These are phyloP conservation scores for Luffa acutangula DNA, from an alignment of 306 rosid species.

Conservation along the genomic window DNA sequence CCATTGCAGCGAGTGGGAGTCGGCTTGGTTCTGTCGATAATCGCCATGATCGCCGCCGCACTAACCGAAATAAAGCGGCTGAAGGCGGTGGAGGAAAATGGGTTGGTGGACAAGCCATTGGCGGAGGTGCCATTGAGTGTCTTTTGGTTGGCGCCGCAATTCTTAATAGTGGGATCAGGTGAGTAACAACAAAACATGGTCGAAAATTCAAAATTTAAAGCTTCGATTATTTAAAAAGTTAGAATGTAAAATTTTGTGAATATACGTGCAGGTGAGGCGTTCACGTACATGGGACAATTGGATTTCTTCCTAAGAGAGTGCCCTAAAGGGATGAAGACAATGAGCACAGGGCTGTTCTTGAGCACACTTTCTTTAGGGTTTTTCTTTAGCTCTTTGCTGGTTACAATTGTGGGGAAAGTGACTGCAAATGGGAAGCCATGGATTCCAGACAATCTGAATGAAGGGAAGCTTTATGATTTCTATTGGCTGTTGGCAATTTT, in stretches of 20 bases:
- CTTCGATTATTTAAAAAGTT: not conserved
- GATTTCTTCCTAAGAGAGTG: constrained; percentile 77
- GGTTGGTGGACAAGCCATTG: not conserved
- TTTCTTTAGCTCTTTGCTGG: constrained; percentile 63
- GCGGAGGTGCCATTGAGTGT: constrained; percentile 28
- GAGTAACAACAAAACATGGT: constrained; percentile 9
- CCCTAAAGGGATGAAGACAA: constrained; percentile 84
- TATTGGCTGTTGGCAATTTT: constrained; percentile 72
- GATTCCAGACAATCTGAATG: constrained; percentile 63
- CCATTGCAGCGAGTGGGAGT: constrained; percentile 13
- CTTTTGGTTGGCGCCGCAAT: constrained; percentile 76
- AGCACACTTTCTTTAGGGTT: constrained; percentile 75
- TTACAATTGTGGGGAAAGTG: constrained; percentile 49
- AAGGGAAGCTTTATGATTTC: constrained; percentile 72
- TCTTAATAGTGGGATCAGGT: constrained; percentile 67
- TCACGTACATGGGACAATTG: constrained; percentile 69
- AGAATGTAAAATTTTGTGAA: not conserved
- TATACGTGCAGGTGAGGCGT: constrained; percentile 46
- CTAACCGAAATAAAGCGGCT: constrained; percentile 9
- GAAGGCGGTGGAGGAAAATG: not conserved
- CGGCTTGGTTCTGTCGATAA: constrained; percentile 8
- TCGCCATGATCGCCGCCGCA: constrained; percentile 13
- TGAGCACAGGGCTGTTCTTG: constrained; percentile 84
- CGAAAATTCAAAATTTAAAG: not conserved
- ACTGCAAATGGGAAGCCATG: constrained; percentile 49